These are phyloP conservation scores for Centrapalus pauciflorus DNA, from an alignment of 129 eudicot genomes.

Conservation along the genomic window DNA sequence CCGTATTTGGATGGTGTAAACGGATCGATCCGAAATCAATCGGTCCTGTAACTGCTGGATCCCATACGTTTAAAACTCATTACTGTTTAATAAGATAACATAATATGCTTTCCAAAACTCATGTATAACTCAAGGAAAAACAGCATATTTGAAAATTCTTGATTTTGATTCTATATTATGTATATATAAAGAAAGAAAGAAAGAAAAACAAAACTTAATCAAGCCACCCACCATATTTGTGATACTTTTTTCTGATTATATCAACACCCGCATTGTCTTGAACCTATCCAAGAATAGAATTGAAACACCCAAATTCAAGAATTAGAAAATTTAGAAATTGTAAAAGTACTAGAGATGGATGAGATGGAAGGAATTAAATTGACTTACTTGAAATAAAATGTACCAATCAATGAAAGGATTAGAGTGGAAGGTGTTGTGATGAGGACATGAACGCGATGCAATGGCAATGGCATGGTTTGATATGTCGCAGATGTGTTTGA, in stretches of 20 bases:
- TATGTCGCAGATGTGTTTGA: slow-evolving; percentile 45
- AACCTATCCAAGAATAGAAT: slow-evolving; percentile 44
- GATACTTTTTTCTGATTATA: slow-evolving; percentile 58
- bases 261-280: slow-evolving; percentile 57
- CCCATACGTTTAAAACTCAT: background rate
- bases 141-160: background rate
- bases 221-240: slow-evolving; percentile 62
- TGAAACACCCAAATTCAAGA: background rate
- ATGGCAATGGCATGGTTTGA: slow-evolving; percentile 31
- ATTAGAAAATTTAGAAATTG: background rate
- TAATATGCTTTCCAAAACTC: background rate
- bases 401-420: slow-evolving; percentile 70
- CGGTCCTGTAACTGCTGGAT: too few relatives aligned
- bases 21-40: too few relatives aligned
- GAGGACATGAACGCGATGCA: slow-evolving; percentile 36
- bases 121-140: background rate
- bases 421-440: background rate
- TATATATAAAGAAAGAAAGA: background rate
- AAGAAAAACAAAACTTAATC: too few relatives aligned
- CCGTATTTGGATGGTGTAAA: too few relatives aligned
- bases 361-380: background rate
- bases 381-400: slow-evolving; percentile 57
- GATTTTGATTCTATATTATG: too few relatives aligned
- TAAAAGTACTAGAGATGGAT: background rate
- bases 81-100: background rate